Conservation (phyloP, 305 asterid genomes). For the Solanum hybrid region DNA sequence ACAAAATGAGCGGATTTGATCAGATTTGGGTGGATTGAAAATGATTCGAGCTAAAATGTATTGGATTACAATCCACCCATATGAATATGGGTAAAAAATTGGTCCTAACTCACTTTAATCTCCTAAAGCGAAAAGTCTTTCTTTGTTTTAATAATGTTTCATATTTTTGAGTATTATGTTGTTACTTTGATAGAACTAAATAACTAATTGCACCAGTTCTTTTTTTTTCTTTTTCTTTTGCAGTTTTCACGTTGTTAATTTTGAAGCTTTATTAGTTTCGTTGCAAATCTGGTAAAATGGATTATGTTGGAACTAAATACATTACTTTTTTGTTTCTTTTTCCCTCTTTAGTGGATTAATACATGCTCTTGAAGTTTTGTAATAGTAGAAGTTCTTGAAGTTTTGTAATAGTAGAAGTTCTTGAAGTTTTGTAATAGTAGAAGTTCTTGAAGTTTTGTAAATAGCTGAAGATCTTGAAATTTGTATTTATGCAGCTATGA, state of each 20-base stretch:
- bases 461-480: not conserved
- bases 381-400: not conserved
- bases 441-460: not conserved
- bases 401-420: not conserved
- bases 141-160: not conserved
- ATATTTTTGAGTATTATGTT: not conserved
- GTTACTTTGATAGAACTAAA: not conserved
- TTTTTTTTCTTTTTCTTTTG: not conserved
- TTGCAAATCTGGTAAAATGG: not conserved
- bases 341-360: not conserved
- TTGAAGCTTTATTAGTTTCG: not conserved
- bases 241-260: not conserved
- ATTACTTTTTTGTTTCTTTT: not conserved
- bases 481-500: not conserved
- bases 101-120: not conserved
- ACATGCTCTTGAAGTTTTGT: not conserved
- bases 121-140: not conserved
- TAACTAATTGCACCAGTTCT: not conserved
- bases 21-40: not conserved
- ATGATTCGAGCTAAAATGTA: not conserved
- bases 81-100: not conserved
- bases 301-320: not conserved
- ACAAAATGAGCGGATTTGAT: not conserved
- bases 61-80: not conserved
- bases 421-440: not conserved